Evolutionary conservation across 148 eudicot genomes (phyloP).

Genomic region (Rhododendron mucronatum): DNA sequence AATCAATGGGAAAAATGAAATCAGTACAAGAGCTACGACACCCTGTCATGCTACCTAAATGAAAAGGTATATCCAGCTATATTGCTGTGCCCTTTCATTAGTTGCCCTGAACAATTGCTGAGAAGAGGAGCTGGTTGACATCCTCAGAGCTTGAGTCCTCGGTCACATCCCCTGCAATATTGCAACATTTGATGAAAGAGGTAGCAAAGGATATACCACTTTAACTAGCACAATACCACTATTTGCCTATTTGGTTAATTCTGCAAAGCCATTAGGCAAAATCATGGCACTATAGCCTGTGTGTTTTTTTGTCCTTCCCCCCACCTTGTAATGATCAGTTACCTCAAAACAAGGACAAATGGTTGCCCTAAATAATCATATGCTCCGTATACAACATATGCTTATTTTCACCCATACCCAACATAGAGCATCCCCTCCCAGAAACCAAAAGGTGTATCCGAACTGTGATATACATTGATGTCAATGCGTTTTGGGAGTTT

Average conservation of each 20-base stretch:
- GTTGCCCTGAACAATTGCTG: constrained; percentile 56
- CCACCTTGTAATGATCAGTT: not conserved
- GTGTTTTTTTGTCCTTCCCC: not conserved
- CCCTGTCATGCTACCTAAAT: not conserved
- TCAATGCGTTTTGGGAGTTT: not conserved
- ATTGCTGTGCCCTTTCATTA: constrained; percentile 15
- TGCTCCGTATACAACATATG: not conserved
- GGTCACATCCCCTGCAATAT: constrained; percentile 32
- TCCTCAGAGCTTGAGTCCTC: constrained; percentile 47
- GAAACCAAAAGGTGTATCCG: not conserved
- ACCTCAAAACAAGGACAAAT: not conserved
- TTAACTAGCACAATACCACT: not conserved
- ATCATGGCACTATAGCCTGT: not conserved
- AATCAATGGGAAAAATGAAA: not conserved
- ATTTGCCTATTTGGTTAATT: not conserved
- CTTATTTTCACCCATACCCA: not conserved
- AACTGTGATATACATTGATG: not conserved
- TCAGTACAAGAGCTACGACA: not conserved
- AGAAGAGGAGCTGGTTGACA: constrained; percentile 70
- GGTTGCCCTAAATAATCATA: not conserved
- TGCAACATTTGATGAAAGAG: not conserved
- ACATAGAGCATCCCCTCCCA: not conserved
- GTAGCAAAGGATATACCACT: not conserved
- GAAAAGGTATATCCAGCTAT: not conserved
- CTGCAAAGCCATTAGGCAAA: not conserved